Evolutionary conservation across 345 rosid species (phyloP), one percentile per base, ranked within the genome.

Genomic region (Pistacia vera): DNA sequence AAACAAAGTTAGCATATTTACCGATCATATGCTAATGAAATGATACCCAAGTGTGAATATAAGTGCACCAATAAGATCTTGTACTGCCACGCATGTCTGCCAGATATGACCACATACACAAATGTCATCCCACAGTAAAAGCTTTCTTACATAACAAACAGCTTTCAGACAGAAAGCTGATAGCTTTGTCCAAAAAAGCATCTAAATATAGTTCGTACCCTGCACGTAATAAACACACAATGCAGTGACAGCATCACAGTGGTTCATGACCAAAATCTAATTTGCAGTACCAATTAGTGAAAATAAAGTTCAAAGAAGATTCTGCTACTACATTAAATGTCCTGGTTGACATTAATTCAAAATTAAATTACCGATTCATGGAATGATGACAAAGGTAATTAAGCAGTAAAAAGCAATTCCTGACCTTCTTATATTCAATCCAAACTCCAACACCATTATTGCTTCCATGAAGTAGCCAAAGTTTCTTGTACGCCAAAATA

Each of bases 371-470:
- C 51, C 16, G 33, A 61, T 60, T 28, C 54, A 60, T 51, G 14
- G 25, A 41, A 7, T 41, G 46, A 69, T 46, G 48, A 38, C 55
- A 74, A 63, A 41, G 38, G 70, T 22, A 69, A 73, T 7, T 38
- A n/a, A 71, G n/a, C 69, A 55, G 44, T 48, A 46, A 67, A 73
- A 72, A 51, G 4, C 46, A 60, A 65, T 13, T 62, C 46, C 88
- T 87, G 58, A 93, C 99, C 92, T 85, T 84, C 94, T 81, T 78
- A 96, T 81, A 61, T 88, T 78, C 88, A 96, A 85, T 51, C 99
- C 99, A 69, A 92, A 85, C 86, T 93, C 99, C 89, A 93, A 88
- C 81, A 94, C 88, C 97, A 93, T 88, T 74, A 93, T 87, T 16
- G 97, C 97, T 85, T 92, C 99, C 73, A 92, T 73, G 73, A 92